Evolutionary conservation across 768 basidiomycete species (phyloP).

Genomic region (Tricholoma flavovirens): DNA sequence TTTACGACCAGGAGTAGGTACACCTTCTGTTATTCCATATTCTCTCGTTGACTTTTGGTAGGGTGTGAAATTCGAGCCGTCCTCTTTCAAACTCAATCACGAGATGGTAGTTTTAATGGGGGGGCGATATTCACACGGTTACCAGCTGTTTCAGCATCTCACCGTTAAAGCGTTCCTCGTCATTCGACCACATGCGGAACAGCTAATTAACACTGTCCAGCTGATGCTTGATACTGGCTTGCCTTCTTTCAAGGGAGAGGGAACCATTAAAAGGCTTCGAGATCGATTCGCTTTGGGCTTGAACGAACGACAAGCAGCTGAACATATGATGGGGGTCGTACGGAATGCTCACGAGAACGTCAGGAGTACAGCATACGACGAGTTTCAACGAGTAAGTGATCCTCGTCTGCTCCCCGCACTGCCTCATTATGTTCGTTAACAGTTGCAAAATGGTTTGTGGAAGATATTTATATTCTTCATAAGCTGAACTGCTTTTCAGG

Average conservation of each 20-base stretch:
- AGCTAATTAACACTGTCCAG: slow-evolving; percentile 80
- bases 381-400: slow-evolving; percentile 78
- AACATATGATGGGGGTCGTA: slow-evolving; percentile 86
- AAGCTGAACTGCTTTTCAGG: slow-evolving; percentile 20
- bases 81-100: slow-evolving; percentile 96
- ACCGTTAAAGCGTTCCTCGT: slow-evolving; percentile 96
- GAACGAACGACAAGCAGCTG: slow-evolving; percentile 87
- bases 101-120: slow-evolving; percentile 99
- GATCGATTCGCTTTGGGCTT: slow-evolving; percentile 83
- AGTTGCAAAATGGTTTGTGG: slow-evolving; percentile 37
- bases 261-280: slow-evolving; percentile 78
- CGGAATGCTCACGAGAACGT: slow-evolving; percentile 94
- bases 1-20: slow-evolving; percentile 65
- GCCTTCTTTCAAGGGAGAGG: slow-evolving; percentile 96
- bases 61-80: slow-evolving; percentile 99
- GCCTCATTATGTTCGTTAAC: neutral
- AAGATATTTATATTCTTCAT: neutral
- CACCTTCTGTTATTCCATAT: slow-evolving; percentile 4
- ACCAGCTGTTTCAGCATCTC: slow-evolving; percentile 88
- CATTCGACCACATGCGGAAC: slow-evolving; percentile 89
- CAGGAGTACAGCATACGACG: slow-evolving; percentile 90
- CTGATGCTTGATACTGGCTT: slow-evolving; percentile 94
- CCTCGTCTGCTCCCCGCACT: neutral
- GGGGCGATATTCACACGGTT: slow-evolving; percentile 89
- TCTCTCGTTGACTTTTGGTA: slow-evolving; percentile 20